Evolutionary conservation across 2,329 filamentous ascomycete species (phyloP).

Genomic region (Fonsecaea erecta): DNA sequence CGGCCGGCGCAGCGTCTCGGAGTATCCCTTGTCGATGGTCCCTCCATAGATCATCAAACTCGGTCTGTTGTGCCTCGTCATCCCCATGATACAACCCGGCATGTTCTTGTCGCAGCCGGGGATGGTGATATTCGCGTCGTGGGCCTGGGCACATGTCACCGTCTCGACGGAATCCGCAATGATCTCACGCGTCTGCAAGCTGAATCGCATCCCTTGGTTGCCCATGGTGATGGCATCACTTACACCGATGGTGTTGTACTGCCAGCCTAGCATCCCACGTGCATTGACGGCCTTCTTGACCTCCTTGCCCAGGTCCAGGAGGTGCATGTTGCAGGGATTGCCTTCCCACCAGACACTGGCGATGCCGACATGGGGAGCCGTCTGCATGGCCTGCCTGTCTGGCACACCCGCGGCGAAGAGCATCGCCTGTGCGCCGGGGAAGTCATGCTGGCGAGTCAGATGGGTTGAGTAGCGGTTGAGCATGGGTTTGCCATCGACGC

Average conservation of each 20-base stretch:
- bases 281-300: slow-evolving; percentile 81
- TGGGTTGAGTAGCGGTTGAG: slow-evolving; percentile 86
- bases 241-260: slow-evolving; percentile 89
- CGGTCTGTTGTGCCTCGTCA: slow-evolving; percentile 86
- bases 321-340: slow-evolving; percentile 83
- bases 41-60: slow-evolving; percentile 96
- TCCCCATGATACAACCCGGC: slow-evolving; percentile 89
- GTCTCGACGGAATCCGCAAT: slow-evolving; percentile 95
- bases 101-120: slow-evolving; percentile 98
- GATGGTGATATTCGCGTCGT: slow-evolving; percentile 91
- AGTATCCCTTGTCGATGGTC: slow-evolving; percentile 86
- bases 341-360: slow-evolving; percentile 97
- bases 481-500: slow-evolving; percentile 62
- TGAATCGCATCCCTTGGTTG: slow-evolving; percentile 84
- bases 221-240: slow-evolving; percentile 96
- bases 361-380: slow-evolving; percentile 85
- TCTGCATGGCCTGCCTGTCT: slow-evolving; percentile 82
- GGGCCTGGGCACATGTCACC: slow-evolving; percentile 86
- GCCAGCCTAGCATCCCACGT: slow-evolving; percentile 89
- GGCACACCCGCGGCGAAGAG: slow-evolving; percentile 91
- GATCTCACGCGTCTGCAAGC: slow-evolving; percentile 84
- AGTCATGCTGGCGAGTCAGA: slow-evolving; percentile 84
- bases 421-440: slow-evolving; percentile 94
- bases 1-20: slow-evolving; percentile 71
- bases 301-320: slow-evolving; percentile 84